phyloP scores from a whole-genome alignment of 805 yeast genomes.

The Saturnispora ahearnii region DNA sequence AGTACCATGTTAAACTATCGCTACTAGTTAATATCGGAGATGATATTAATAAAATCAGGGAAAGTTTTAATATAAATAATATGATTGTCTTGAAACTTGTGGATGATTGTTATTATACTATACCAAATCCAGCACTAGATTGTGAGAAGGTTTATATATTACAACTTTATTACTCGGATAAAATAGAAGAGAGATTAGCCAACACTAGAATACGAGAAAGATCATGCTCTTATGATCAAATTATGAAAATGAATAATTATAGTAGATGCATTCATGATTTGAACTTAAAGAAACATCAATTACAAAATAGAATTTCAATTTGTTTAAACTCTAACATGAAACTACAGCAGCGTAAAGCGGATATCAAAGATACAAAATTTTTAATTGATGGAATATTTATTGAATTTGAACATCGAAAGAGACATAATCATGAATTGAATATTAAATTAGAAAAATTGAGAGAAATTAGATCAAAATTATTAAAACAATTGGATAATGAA shows the following conservation, averaged over 20 bases:
- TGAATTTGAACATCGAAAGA: conserved; percentile 1
- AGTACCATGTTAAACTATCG: conserved; percentile 23
- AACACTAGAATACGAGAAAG: conserved; percentile 11
- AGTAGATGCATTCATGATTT: conserved; percentile 31
- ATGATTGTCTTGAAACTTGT: conserved; percentile 22
- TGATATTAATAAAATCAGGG: conserved; percentile 16
- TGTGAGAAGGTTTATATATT: conserved; percentile 11
- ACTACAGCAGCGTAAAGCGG: conserved; percentile 5
- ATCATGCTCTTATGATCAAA: conserved; percentile 32
- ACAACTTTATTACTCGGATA: conserved; percentile 5
- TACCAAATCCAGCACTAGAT: conserved; percentile 13
- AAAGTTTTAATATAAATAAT: conserved; percentile 17
- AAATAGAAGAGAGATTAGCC: neutral
- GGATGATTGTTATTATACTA: conserved; percentile 27
- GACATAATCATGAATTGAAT: neutral
- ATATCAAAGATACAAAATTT: neutral
- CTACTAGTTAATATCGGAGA: conserved; percentile 28
- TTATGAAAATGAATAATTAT: conserved; percentile 34
- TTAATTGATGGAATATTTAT: conserved; percentile 1
- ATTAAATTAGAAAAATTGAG: neutral
- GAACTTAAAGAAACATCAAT: conserved; percentile 13
- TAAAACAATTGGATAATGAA: neutral
- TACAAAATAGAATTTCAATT: conserved; percentile 7
- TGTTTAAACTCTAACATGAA: neutral
- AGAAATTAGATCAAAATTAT: neutral